Percentiles rank a stretch among this genome's conserved stretches.
Evolutionary conservation across 805 yeast genomes (phyloP).

Genomic region (Diddensiella santjacobensis): DNA sequence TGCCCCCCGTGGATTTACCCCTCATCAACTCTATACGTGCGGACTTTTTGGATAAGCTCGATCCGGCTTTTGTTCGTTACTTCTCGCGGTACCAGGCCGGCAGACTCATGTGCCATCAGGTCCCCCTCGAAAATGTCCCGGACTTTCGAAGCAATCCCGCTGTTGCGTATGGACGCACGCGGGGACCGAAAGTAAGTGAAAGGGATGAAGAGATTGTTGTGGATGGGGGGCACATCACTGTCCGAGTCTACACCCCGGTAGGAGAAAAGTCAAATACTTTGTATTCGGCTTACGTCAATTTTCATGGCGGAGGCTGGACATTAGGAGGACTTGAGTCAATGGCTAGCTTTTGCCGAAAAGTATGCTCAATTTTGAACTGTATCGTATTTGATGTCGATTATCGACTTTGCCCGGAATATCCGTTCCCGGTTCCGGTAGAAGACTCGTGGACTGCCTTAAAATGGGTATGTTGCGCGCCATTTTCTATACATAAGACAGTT

Average conservation of each 20-base stretch:
- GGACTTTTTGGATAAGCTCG: constrained; percentile 6
- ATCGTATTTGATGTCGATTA: constrained; percentile 7
- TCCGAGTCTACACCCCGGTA: constrained; percentile 8
- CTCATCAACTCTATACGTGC: constrained; percentile 6
- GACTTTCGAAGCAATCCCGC: not conserved
- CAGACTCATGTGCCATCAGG: constrained; percentile 7
- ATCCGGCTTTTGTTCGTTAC: constrained; percentile 8
- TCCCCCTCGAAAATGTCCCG: constrained; percentile 6
- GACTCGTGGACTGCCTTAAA: constrained; percentile 2
- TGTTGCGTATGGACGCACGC: constrained; percentile 4
- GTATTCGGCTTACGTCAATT: constrained; percentile 8
- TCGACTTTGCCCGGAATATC: not conserved
- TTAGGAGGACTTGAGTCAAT: constrained; percentile 6
- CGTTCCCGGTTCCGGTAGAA: not conserved
- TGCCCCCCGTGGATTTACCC: not conserved
- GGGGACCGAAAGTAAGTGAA: constrained; percentile 9
- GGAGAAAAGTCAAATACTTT: not conserved
- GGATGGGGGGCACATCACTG: constrained; percentile 6
- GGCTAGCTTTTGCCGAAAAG: constrained; percentile 6
- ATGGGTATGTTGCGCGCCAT: too few relatives aligned
- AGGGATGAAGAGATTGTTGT: constrained; percentile 1
- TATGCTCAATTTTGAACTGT: constrained; percentile 4
- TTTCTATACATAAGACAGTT: too few relatives aligned
- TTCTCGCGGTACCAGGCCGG: constrained; percentile 11
- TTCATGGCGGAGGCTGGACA: constrained; percentile 14